phyloP scores from a whole-genome alignment of 2,329 filamentous ascomycete genomes.

The Septoria linicola region DNA sequence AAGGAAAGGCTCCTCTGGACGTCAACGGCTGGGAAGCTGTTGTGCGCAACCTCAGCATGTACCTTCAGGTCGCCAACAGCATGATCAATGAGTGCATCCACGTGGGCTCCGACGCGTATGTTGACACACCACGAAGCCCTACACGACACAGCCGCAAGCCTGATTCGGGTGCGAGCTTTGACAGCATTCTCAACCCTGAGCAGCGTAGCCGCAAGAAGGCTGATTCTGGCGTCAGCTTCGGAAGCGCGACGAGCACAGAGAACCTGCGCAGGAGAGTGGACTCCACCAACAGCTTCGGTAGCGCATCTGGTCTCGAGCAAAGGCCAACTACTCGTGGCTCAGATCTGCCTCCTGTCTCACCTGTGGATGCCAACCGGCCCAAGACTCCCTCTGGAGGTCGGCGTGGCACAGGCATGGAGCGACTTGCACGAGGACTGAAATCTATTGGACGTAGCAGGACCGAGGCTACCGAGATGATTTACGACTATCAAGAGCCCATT shows the following conservation, averaged over 20 bases:
- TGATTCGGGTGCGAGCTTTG: constrained; percentile 66
- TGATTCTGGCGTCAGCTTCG: constrained; percentile 12
- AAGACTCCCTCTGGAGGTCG: constrained; percentile 39
- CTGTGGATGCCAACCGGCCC: constrained; percentile 29
- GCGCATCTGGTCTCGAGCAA: constrained; percentile 24
- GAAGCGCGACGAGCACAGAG: constrained; percentile 8
- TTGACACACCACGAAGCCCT: constrained; percentile 13
- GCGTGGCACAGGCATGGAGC: constrained; percentile 56
- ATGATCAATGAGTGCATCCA: constrained; percentile 60
- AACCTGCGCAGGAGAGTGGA: constrained; percentile 8
- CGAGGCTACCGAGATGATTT: constrained; percentile 51
- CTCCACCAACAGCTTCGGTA: constrained; percentile 62
- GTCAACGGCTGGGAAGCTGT: constrained; percentile 56
- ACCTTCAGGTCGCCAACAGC: constrained; percentile 58
- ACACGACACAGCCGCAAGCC: constrained; percentile 55
- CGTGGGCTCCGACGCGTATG: constrained; percentile 39
- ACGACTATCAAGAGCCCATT: constrained; percentile 13
- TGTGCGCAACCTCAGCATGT: constrained; percentile 54
- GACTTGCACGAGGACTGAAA: constrained; percentile 59
- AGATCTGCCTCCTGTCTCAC: constrained; percentile 26
- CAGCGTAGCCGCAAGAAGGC: constrained; percentile 15
- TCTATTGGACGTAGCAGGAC: constrained; percentile 56
- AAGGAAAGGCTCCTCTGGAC: constrained; percentile 53
- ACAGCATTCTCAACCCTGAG: constrained; percentile 32
- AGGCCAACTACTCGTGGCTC: constrained; percentile 27